phyloP scores from a whole-genome alignment of 345 rosid genomes.

The Aurinia saxatilis region DNA sequence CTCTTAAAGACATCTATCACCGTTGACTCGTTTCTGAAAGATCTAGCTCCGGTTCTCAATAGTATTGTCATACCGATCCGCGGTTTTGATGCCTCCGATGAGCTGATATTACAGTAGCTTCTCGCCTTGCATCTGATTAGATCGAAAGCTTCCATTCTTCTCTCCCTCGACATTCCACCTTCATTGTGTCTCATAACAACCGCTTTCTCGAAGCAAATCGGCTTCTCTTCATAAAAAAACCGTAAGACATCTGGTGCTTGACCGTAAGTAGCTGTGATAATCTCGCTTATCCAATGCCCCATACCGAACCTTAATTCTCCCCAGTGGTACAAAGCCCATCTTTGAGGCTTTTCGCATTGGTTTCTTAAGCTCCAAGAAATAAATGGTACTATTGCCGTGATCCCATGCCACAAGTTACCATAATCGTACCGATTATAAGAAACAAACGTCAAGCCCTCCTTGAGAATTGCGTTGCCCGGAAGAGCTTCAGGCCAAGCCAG shows the following conservation, averaged over 20 bases:
- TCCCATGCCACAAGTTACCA: constrained; percentile 67
- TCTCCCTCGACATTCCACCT: constrained; percentile 68
- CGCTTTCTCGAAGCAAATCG: constrained; percentile 65
- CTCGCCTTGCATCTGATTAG: constrained; percentile 56
- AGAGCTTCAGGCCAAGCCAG: constrained; percentile 58
- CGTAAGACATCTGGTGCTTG: constrained; percentile 30
- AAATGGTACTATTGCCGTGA: constrained; percentile 45
- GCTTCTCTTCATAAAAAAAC: constrained; percentile 17
- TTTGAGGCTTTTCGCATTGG: constrained; percentile 35
- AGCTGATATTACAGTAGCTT: constrained; percentile 38
- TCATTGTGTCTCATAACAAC: constrained; percentile 78
- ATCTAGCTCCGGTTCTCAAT: constrained; percentile 67
- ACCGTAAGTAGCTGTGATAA: constrained; percentile 43
- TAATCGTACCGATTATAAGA: constrained; percentile 63
- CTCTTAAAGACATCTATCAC: constrained; percentile 39
- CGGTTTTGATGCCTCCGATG: constrained; percentile 9
- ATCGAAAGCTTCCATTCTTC: constrained; percentile 56
- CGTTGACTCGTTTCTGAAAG: constrained; percentile 51
- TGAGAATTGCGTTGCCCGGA: constrained; percentile 40
- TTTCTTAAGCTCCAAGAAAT: constrained; percentile 60
- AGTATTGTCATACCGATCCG: constrained; percentile 53
- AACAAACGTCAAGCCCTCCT: constrained; percentile 60
- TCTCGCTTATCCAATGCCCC: constrained; percentile 40
- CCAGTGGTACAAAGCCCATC: constrained; percentile 69
- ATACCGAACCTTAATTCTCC: constrained; percentile 57